phyloP scores from a whole-genome alignment of 208 protist genomes.

The Trypanosoma lewisi region DNA sequence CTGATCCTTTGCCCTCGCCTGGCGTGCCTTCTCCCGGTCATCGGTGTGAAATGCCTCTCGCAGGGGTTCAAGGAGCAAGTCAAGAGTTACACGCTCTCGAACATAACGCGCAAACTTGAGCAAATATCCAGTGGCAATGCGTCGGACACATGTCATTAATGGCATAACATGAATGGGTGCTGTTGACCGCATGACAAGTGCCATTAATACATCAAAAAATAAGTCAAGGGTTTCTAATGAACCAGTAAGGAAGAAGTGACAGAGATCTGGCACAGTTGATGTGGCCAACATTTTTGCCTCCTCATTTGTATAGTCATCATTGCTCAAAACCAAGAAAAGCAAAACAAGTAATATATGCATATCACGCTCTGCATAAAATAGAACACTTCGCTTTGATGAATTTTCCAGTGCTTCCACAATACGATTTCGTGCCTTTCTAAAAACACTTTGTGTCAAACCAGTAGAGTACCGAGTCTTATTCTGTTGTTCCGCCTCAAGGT shows the following conservation, averaged over 20 bases:
- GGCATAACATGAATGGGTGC: slow-evolving; percentile 82
- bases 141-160: slow-evolving; percentile 72
- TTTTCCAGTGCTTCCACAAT: slow-evolving; percentile 81
- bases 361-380: slow-evolving; percentile 82
- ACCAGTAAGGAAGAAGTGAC: slow-evolving; percentile 68
- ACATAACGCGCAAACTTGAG: slow-evolving; percentile 74
- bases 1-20: slow-evolving; percentile 44
- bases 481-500: slow-evolving; percentile 66
- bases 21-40: slow-evolving; percentile 66
- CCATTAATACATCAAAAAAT: slow-evolving; percentile 84
- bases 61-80: slow-evolving; percentile 74
- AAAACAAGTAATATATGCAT: slow-evolving; percentile 81
- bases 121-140: slow-evolving; percentile 74
- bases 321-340: slow-evolving; percentile 79
- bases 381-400: slow-evolving; percentile 62
- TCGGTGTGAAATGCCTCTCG: slow-evolving; percentile 82
- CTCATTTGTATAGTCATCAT: slow-evolving; percentile 77
- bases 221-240: slow-evolving; percentile 80
- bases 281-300: slow-evolving; percentile 60
- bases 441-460: slow-evolving; percentile 49
- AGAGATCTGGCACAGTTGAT: slow-evolving; percentile 65
- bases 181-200: slow-evolving; percentile 71
- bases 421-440: slow-evolving; percentile 79
- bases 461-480: slow-evolving; percentile 68
- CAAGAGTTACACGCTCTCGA: slow-evolving; percentile 48